Evolutionary conservation across 345 rosid species (phyloP).

Genomic region (Turnera subulata): DNA sequence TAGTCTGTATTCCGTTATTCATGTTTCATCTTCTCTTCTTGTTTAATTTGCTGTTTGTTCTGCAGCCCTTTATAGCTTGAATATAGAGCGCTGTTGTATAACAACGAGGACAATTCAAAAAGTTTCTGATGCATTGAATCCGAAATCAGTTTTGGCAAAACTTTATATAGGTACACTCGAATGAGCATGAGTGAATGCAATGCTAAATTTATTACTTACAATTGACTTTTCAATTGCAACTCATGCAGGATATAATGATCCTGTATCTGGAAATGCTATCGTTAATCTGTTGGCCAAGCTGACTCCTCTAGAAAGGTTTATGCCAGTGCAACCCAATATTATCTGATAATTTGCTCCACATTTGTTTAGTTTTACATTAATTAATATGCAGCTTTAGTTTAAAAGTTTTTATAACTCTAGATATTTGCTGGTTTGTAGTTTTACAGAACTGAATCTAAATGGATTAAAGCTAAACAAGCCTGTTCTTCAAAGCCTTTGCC

Average conservation of each 20-base stretch:
- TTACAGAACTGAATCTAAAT: slow-evolving; percentile 73
- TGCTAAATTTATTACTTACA: slow-evolving; percentile 1
- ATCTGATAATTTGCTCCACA: not conserved
- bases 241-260: slow-evolving; percentile 63
- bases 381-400: not conserved
- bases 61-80: slow-evolving; percentile 77
- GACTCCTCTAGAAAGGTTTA: slow-evolving; percentile 55
- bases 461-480: slow-evolving; percentile 71
- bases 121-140: slow-evolving; percentile 56
- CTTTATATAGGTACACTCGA: slow-evolving; percentile 59
- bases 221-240: not conserved
- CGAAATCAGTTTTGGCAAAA: slow-evolving; percentile 59
- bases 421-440: slow-evolving; percentile 38
- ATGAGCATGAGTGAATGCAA: slow-evolving; percentile 10
- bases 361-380: too few species aligned
- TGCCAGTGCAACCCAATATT: slow-evolving; percentile 1
- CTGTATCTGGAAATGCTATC: slow-evolving; percentile 61
- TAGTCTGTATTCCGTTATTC: not conserved
- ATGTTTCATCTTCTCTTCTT: not conserved
- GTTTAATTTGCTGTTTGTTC: slow-evolving; percentile 16
- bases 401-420: not conserved
- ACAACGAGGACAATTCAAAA: slow-evolving; percentile 84
- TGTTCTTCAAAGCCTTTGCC: slow-evolving; percentile 62
- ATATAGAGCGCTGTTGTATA: slow-evolving; percentile 69
- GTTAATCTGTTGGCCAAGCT: slow-evolving; percentile 59